Percentiles rank a stretch among this genome's conserved stretches.
phyloP scores from a whole-genome alignment of 495 filamentous ascomycete genomes.

The Bryoglossum gracile region DNA sequence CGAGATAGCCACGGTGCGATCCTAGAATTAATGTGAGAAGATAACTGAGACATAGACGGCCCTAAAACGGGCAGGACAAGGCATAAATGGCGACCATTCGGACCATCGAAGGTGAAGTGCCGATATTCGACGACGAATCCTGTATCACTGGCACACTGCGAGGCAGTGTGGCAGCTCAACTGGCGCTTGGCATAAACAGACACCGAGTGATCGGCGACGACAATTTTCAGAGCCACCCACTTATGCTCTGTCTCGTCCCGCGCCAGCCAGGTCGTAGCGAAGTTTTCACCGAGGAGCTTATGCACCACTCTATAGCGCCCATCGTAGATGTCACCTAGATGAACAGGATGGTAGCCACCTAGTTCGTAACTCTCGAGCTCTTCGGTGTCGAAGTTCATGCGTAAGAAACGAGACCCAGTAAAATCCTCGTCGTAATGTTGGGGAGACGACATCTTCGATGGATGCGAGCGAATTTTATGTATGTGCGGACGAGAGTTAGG shows the following conservation, averaged over 20 bases:
- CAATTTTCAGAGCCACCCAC: constrained; percentile 15
- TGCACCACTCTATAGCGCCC: constrained; percentile 33
- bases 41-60: constrained; percentile 21
- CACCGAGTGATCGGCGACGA: constrained; percentile 9
- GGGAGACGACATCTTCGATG: constrained; percentile 5
- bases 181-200: constrained; percentile 13
- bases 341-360: constrained; percentile 37
- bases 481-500: constrained; percentile 4
- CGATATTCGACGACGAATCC: constrained; percentile 8
- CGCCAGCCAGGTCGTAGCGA: constrained; percentile 40
- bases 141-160: not conserved
- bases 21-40: constrained; percentile 9
- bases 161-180: constrained; percentile 8
- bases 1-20: constrained; percentile 13
- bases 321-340: constrained; percentile 30
- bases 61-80: constrained; percentile 22
- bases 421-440: constrained; percentile 5
- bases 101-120: constrained; percentile 20
- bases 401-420: not conserved
- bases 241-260: constrained; percentile 23
- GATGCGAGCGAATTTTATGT: too few species aligned
- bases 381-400: not conserved
- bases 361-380: constrained; percentile 33
- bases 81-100: constrained; percentile 23
- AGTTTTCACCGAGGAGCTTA: constrained; percentile 37